Percentiles rank a stretch among this genome's conserved stretches.
Conservation (phyloP, 176 grass and related monocot species). For the Secale cereale region DNA sequence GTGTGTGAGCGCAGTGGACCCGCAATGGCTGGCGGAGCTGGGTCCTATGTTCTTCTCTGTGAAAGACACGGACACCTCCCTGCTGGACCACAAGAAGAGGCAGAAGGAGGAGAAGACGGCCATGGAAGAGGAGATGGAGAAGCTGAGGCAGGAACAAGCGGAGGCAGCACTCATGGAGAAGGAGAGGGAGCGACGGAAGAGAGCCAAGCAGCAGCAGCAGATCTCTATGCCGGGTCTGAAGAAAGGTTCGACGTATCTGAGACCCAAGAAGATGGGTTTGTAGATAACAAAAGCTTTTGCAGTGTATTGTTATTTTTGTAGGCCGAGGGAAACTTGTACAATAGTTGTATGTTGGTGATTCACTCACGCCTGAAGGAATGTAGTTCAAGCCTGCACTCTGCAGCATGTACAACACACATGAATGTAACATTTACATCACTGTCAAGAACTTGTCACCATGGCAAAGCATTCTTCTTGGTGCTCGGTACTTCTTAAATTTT, state of each 20-base stretch:
- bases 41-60: slow-evolving; percentile 99
- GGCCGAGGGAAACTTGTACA: slow-evolving; percentile 5
- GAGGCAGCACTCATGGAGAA: slow-evolving; percentile 47
- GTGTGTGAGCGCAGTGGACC: slow-evolving; percentile 90
- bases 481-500: background rate
- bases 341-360: slow-evolving; percentile 17
- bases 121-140: slow-evolving; percentile 99
- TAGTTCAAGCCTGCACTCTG: background rate
- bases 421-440: background rate
- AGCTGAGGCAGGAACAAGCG: slow-evolving; percentile 72
- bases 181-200: slow-evolving; percentile 71
- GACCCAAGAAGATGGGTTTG: slow-evolving; percentile 75
- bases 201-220: slow-evolving; percentile 80
- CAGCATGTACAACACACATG: slow-evolving; percentile 12
- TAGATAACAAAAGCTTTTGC: slow-evolving; percentile 30
- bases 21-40: slow-evolving; percentile 88
- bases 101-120: slow-evolving; percentile 87
- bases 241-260: slow-evolving; percentile 68
- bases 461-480: background rate
- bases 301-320: slow-evolving; percentile 20
- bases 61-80: slow-evolving; percentile 77
- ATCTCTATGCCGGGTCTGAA: slow-evolving; percentile 93
- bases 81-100: slow-evolving; percentile 89
- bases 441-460: background rate
- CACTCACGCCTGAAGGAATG: background rate